These are phyloP conservation scores for Erucastrum elatum DNA, from an alignment of 345 rosid genomes.

Conservation along the genomic window DNA sequence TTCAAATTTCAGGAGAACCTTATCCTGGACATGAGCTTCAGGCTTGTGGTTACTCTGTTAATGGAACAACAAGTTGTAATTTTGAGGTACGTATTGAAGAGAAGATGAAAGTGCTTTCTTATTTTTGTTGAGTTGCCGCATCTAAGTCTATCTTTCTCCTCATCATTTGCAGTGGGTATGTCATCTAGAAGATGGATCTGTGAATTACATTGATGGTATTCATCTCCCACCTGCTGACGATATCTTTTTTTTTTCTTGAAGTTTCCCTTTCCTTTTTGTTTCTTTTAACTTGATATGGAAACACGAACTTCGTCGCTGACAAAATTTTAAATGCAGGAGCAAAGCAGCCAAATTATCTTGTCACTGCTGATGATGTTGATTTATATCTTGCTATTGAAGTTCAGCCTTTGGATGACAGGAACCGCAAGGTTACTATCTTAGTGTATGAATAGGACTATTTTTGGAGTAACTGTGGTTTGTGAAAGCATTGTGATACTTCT, in stretches of 20 bases:
- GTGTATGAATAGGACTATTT: neutral
- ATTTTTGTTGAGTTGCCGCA: slow-evolving; percentile 3
- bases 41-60: slow-evolving; percentile 89
- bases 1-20: slow-evolving; percentile 95
- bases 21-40: slow-evolving; percentile 94
- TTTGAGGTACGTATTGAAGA: slow-evolving; percentile 73
- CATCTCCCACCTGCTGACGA: slow-evolving; percentile 17
- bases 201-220: slow-evolving; percentile 91
- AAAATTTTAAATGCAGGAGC: slow-evolving; percentile 60
- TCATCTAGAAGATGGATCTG: slow-evolving; percentile 96
- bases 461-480: slow-evolving; percentile 20
- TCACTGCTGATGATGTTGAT: slow-evolving; percentile 94
- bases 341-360: slow-evolving; percentile 94
- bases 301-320: neutral
- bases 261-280: slow-evolving; percentile 1
- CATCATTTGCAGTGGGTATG: slow-evolving; percentile 81
- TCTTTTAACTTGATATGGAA: neutral
- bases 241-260: slow-evolving; percentile 2
- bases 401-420: slow-evolving; percentile 93
- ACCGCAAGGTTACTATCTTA: slow-evolving; percentile 74
- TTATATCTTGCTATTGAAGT: slow-evolving; percentile 96
- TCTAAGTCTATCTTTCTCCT: slow-evolving; percentile 24
- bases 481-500: slow-evolving; percentile 1
- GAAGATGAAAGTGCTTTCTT: slow-evolving; percentile 15
- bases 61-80: slow-evolving; percentile 99